These are phyloP conservation scores for Prunella vulgaris DNA, from an alignment of 257 asterid genomes.

Conservation along the genomic window DNA sequence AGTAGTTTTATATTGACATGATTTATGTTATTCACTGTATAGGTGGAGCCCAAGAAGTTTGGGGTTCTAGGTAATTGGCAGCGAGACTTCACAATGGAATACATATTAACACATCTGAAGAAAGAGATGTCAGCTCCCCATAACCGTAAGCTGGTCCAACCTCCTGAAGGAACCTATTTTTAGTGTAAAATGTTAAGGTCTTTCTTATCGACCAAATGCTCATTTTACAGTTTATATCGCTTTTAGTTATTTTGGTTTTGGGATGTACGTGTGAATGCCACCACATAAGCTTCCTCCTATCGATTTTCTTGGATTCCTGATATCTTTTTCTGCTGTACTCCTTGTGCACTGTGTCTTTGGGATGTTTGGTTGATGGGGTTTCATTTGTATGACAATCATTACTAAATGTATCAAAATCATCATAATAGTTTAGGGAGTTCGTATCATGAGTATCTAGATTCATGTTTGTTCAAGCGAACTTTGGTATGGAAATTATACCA, in stretches of 20 bases:
- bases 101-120: constrained; percentile 32
- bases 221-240: constrained; percentile 19
- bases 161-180: constrained; percentile 87
- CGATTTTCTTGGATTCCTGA: constrained; percentile 11
- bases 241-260: constrained; percentile 13
- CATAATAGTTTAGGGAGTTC: too few relatives aligned
- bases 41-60: constrained; percentile 84
- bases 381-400: constrained; percentile 6
- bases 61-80: constrained; percentile 69
- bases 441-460: too few relatives aligned
- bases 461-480: too few relatives aligned
- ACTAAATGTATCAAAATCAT: too few relatives aligned
- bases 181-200: too few relatives aligned
- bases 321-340: constrained; percentile 18
- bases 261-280: constrained; percentile 16
- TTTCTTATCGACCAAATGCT: constrained; percentile 10
- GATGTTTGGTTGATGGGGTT: constrained; percentile 20
- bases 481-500: too few relatives aligned
- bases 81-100: constrained; percentile 61
- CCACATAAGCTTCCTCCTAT: constrained; percentile 11
- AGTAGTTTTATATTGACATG: too few relatives aligned
- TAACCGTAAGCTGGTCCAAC: constrained; percentile 45
- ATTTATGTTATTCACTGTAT: constrained; percentile 7
- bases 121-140: constrained; percentile 38
- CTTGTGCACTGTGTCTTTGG: constrained; percentile 16